Evolutionary conservation across 2,329 filamentous ascomycete species (phyloP).

Genomic region (Penicillium occitanis): DNA sequence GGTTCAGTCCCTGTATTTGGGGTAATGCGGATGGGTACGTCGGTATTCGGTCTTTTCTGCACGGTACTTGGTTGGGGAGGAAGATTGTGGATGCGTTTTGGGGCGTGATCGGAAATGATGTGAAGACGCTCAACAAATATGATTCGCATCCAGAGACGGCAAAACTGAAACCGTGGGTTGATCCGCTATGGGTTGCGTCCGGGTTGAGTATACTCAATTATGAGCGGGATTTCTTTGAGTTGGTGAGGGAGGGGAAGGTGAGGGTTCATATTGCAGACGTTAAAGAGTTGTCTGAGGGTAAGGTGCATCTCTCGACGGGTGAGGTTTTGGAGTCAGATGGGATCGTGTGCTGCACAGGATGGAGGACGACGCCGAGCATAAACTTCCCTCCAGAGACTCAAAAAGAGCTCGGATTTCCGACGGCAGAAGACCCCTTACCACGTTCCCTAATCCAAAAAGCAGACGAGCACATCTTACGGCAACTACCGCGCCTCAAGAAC

Average conservation of each 20-base stretch:
- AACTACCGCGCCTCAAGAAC: conserved; percentile 22
- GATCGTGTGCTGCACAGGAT: conserved; percentile 58
- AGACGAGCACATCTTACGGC: conserved; percentile 19
- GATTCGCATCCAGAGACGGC: conserved; percentile 46
- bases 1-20: conserved; percentile 75
- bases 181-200: conserved; percentile 55
- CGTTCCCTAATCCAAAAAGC: conserved; percentile 23
- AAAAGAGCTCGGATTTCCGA: conserved; percentile 16
- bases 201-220: conserved; percentile 63
- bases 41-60: conserved; percentile 48
- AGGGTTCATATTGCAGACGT: conserved; percentile 59
- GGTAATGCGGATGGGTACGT: conserved; percentile 62
- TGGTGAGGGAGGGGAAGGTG: conserved; percentile 56
- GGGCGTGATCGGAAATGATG: conserved; percentile 51
- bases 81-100: conserved; percentile 55
- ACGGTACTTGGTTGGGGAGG: conserved; percentile 54
- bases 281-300: conserved; percentile 45
- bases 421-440: conserved; percentile 10
- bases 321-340: conserved; percentile 49
- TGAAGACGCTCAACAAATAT: conserved; percentile 49
- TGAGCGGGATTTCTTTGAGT: conserved; percentile 56
- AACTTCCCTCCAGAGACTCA: conserved; percentile 40
- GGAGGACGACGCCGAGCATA: conserved; percentile 52
- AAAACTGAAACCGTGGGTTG: conserved; percentile 49
- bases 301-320: conserved; percentile 52